Evolutionary conservation across 2,329 filamentous ascomycete genomes (phyloP).

Genomic region (Fusarium sp.): DNA sequence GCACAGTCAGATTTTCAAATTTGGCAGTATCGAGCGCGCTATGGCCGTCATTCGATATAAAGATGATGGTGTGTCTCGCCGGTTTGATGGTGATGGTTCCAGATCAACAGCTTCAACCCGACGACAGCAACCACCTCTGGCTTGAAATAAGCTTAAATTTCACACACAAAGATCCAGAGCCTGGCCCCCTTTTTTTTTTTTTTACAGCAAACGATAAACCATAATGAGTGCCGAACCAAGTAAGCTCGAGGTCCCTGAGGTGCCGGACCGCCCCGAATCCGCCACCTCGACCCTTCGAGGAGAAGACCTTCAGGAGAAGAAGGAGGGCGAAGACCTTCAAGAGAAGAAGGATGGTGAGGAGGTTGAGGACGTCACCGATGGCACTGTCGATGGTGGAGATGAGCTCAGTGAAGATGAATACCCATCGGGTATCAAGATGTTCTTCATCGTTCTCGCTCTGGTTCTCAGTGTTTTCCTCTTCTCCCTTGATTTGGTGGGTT

Average conservation of each 20-base stretch:
- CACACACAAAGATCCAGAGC: background rate
- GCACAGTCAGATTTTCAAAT: conserved; percentile 15
- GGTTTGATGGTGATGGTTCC: conserved; percentile 4
- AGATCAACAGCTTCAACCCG: too few relatives aligned
- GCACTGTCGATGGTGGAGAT: conserved; percentile 29
- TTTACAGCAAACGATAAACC: background rate
- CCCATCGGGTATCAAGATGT: conserved; percentile 51
- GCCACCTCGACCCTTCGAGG: conserved; percentile 44
- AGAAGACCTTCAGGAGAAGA: conserved; percentile 44
- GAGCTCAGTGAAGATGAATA: conserved; percentile 49
- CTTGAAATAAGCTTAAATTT: conserved; percentile 27
- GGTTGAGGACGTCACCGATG: conserved; percentile 36
- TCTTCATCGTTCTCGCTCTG: conserved; percentile 58
- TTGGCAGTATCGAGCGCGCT: background rate
- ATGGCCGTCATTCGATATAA: conserved; percentile 30
- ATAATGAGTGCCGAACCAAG: conserved; percentile 25
- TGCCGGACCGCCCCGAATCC: conserved; percentile 40
- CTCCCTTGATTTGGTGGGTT: conserved; percentile 57
- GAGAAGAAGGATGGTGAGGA: conserved; percentile 43
- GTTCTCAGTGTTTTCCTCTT: conserved; percentile 61
- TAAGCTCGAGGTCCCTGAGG: conserved; percentile 38
- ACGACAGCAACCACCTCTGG: background rate
- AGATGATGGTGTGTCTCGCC: conserved; percentile 23
- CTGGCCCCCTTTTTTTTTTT: background rate
- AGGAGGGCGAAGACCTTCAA: conserved; percentile 37